Percentiles rank a stretch among this genome's conserved stretches.
These are phyloP conservation scores for Galerina marginata DNA, from an alignment of 768 basidiomycete genomes.

Conservation along the genomic window DNA sequence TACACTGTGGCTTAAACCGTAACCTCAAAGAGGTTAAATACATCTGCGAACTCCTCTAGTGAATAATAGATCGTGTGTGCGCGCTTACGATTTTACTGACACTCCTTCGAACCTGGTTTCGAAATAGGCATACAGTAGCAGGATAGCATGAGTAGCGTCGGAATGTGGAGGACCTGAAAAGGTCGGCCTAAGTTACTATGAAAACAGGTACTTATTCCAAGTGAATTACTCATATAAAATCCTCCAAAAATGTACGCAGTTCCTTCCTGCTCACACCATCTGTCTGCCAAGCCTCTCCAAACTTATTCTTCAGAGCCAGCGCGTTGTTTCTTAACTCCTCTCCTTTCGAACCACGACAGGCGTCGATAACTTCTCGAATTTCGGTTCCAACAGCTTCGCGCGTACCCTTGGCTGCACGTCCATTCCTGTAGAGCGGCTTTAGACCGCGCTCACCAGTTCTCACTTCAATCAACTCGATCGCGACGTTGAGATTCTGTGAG, in stretches of 20 bases:
- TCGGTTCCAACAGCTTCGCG: constrained; percentile 14
- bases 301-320: neutral
- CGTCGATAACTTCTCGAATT: constrained; percentile 14
- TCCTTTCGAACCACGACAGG: constrained; percentile 6
- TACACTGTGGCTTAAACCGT: no score
- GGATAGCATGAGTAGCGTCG: no score
- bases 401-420: constrained; percentile 11
- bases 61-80: no score
- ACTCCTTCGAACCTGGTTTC: no score
- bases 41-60: no score
- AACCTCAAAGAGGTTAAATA: no score
- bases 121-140: no score
- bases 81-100: no score
- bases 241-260: neutral
- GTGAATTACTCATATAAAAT: neutral
- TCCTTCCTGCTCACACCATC: constrained; percentile 9
- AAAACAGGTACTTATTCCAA: no score
- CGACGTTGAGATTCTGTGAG: constrained; percentile 14
- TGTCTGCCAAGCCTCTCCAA: constrained; percentile 10
- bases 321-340: constrained; percentile 12
- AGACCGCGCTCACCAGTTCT: constrained; percentile 11
- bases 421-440: constrained; percentile 8
- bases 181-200: no score
- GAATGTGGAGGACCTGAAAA: no score
- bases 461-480: constrained; percentile 18